These are phyloP conservation scores for Boletus reticulatus DNA, from an alignment of 768 basidiomycete genomes.

Conservation along the genomic window DNA sequence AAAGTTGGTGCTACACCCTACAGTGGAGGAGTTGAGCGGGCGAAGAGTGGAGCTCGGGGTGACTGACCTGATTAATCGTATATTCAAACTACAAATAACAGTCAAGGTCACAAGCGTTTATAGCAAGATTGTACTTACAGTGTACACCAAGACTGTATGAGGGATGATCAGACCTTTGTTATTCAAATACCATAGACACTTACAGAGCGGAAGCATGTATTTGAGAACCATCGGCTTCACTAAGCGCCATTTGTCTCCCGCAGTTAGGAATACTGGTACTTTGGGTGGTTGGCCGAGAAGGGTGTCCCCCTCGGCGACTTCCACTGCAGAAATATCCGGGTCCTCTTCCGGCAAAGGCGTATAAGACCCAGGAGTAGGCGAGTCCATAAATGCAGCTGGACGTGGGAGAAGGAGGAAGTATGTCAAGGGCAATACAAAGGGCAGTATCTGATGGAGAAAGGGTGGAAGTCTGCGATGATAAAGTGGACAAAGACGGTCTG, in stretches of 20 bases:
- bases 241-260: constrained; percentile 75
- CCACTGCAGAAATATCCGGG: constrained; percentile 14
- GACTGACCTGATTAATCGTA: constrained; percentile 77
- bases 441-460: constrained; percentile 58
- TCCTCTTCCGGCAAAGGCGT: constrained; percentile 37
- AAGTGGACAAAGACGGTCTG: neutral
- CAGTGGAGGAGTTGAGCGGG: neutral
- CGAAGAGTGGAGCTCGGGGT: neutral
- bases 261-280: constrained; percentile 52
- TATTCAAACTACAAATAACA: constrained; percentile 71
- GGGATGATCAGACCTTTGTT: constrained; percentile 11
- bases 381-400: constrained; percentile 46
- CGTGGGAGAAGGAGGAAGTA: constrained; percentile 79
- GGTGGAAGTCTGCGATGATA: neutral
- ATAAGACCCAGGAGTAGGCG: constrained; percentile 37
- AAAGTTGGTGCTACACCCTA: constrained; percentile 90
- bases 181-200: constrained; percentile 33
- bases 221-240: constrained; percentile 74
- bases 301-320: constrained; percentile 30
- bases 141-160: constrained; percentile 54
- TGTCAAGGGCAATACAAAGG: constrained; percentile 72
- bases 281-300: constrained; percentile 35
- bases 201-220: constrained; percentile 94
- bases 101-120: neutral
- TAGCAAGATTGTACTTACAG: constrained; percentile 39